Evolutionary conservation across 257 asterid genomes (phyloP), one percentile per base, ranked within the genome.

Genomic region (Ajuga chamaepitys): DNA sequence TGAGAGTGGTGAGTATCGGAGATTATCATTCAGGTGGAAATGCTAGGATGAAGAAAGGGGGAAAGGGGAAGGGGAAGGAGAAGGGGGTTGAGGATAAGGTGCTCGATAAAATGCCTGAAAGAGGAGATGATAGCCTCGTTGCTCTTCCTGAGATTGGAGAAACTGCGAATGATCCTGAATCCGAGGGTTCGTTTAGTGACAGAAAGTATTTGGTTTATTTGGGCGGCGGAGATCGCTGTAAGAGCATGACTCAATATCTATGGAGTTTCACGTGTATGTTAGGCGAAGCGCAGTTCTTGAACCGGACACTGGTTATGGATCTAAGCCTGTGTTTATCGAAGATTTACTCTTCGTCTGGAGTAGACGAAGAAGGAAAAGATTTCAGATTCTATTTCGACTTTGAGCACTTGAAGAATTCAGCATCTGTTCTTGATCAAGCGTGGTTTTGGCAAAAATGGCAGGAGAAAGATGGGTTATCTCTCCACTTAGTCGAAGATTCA

Each of bases 221-320:
- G 8, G 88, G 88, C 18, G 95, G 96, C 12, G 97, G 96, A 6
- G 99, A 90, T 62, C 77, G 89, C 63, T 94, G 99, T 82, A 86
- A 88, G 79, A 80, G 79, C 77, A 94, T 88, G 96, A 58, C 70
- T 59, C 96, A 88, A 4, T 94, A 83, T 68, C 58, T 86, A 21
- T 90, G 96, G 95, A 82, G 96, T 67, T 94, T 94, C 78, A 62
- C 64, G 74, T 94, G 99, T 80, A 82, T 87, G 55, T 64, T 94
- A 58, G 99, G 95, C 11, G 97, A 94, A 81, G 97, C 97, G 3
- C 93, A 75, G 77, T 94, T 81, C 63, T 80, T 94, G 84, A 94
- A 94, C 60, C 80, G 97, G 46, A 94, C 99, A 1, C 79, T 94
- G 38, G 86, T 94, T 20, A 78, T 94, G 95, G 96, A 94, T 61